Conservation (phyloP, 2,329 filamentous ascomycete species). For the Sclerotinia minor region DNA sequence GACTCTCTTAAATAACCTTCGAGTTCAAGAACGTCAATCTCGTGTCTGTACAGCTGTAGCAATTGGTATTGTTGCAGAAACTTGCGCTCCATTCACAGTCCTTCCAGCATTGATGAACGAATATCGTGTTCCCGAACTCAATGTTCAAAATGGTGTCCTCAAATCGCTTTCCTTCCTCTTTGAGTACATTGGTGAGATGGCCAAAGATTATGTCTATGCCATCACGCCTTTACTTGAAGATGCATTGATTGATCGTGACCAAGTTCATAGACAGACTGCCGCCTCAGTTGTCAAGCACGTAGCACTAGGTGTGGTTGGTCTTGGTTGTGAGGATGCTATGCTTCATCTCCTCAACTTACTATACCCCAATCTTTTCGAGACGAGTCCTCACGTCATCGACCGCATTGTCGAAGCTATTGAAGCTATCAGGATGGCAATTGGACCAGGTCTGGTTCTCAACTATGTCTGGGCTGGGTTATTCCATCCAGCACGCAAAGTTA, state of each 20-base stretch:
- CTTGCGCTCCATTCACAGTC: conserved; percentile 96
- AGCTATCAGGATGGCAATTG: conserved; percentile 89
- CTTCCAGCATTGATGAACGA: conserved; percentile 99
- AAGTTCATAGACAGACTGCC: conserved; percentile 95
- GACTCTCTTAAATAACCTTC: conserved; percentile 91
- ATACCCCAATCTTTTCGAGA: conserved; percentile 97
- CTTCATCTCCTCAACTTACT: conserved; percentile 93
- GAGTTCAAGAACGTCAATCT: conserved; percentile 96
- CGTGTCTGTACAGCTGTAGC: conserved; percentile 98
- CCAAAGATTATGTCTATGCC: conserved; percentile 98
- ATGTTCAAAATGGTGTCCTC: conserved; percentile 97
- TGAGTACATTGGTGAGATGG: conserved; percentile 99
- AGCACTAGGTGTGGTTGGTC: conserved; percentile 91
- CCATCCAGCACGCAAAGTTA: conserved; percentile 92
- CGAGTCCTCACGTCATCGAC: conserved; percentile 96
- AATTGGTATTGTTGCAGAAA: conserved; percentile 97
- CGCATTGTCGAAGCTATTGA: conserved; percentile 97
- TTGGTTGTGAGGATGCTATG: conserved; percentile 98
- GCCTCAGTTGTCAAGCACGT: conserved; percentile 98
- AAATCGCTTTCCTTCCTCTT: conserved; percentile 97
- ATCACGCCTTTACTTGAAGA: conserved; percentile 95
- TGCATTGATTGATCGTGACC: conserved; percentile 94
- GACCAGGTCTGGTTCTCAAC: conserved; percentile 90
- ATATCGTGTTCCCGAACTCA: conserved; percentile 95
- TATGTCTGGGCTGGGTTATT: conserved; percentile 98